Evolutionary conservation across 129 eudicot genomes (phyloP), one percentile per base, ranked within the genome.

Genomic region (Gnaphalium uliginosum): DNA sequence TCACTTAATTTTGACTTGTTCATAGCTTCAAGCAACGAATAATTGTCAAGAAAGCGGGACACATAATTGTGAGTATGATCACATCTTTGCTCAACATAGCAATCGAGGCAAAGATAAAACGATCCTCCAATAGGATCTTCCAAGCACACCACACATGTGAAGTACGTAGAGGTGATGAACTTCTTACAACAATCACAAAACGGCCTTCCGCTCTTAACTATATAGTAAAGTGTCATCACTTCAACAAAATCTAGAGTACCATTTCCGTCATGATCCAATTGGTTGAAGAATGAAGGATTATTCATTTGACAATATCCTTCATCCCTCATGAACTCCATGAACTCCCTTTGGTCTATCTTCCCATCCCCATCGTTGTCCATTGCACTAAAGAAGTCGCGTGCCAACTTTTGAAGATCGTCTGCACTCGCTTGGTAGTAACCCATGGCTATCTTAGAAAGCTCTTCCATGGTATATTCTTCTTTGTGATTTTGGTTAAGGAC

Each of bases 181-280:
- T 37, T 39, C 2, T 61, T 74, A 39, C 89, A 87, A 0, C 10
- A 13, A 46, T 51, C 69, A 54, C 92, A 87, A 70, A 85, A 87
- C 0, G 92, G 92, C 39, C 92, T 79, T 17, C 89, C 79, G 32
- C 86, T 87, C 54, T 78, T 87, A 24, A 85, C 68, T 37, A 85
- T 85, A 56, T 85, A 87, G 81, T 77, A 87, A 1, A 87, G 63
- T 3, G 84, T 78, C 89, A 85, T 77, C 18, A 87, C 87, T 46
- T 85, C 92, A 6, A 9, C 53, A 67, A 85, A 85, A 68, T 85
- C 89, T 15, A 85, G 81, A 11, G 76, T 80, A 4, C 82, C 82
- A 50, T 80, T 77, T 0, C 37, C 59, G 22, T 83, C 84, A 9
- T 3, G 71, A 73, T 85, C 92, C 11, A 85, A 26, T 51, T 74